phyloP scores from a whole-genome alignment of 306 rosid species.

The Geum urbanum region DNA sequence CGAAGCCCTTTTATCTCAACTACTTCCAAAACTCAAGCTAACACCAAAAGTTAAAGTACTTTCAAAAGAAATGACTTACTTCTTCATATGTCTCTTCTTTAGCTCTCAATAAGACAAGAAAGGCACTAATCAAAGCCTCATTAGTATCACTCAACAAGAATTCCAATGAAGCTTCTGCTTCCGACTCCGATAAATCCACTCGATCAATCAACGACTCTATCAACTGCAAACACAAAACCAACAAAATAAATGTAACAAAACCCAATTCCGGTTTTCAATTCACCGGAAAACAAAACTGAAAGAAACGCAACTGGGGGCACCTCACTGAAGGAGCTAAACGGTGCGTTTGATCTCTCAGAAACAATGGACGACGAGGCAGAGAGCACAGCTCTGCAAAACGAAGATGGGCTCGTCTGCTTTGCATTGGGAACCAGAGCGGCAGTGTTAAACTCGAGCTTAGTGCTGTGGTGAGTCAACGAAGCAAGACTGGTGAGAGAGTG shows the following conservation, averaged over 20 bases:
- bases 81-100: conserved; percentile 93
- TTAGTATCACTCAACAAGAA: conserved; percentile 53
- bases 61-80: conserved; percentile 28
- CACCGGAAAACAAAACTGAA: background rate
- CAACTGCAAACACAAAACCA: conserved; percentile 40
- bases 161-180: conserved; percentile 68
- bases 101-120: conserved; percentile 80
- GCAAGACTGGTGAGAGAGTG: conserved; percentile 18
- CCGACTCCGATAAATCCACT: conserved; percentile 57
- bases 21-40: background rate
- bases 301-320: conserved; percentile 16
- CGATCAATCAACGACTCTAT: conserved; percentile 63
- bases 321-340: conserved; percentile 32
- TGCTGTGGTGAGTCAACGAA: conserved; percentile 18
- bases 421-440: background rate
- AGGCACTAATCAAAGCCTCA: conserved; percentile 83
- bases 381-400: conserved; percentile 17
- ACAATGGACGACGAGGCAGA: conserved; percentile 21
- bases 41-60: background rate
- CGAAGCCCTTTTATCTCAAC: background rate
- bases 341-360: background rate
- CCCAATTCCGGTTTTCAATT: background rate
- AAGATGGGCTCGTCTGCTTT: conserved; percentile 5
- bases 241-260: conserved; percentile 11
- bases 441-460: conserved; percentile 8